phyloP scores from a whole-genome alignment of 164 flowering plant species.

The grape (Vitis vinifera) region DNA sequence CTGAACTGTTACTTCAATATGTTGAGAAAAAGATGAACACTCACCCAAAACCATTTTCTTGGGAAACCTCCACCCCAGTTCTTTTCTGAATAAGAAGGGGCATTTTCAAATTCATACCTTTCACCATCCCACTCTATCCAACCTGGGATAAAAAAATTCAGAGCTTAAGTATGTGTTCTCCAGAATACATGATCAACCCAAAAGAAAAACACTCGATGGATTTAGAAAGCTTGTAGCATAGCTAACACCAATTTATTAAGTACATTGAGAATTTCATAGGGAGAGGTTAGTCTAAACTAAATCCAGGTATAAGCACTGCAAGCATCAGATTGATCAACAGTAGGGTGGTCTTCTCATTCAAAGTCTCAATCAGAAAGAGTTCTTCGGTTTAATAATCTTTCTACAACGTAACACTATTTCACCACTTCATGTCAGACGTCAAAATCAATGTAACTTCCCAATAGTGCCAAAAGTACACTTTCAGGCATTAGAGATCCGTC shows the following conservation, averaged over 20 bases:
- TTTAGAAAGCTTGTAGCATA: neutral
- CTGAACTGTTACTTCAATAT: neutral
- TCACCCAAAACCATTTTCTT: slow-evolving; percentile 98
- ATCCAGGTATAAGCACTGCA: neutral
- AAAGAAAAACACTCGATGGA: neutral
- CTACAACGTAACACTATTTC: neutral
- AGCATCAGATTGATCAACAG: too few species aligned
- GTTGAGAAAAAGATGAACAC: neutral
- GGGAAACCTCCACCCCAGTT: slow-evolving; percentile 99
- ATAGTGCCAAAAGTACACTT: neutral
- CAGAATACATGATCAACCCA: neutral
- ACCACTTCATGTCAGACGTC: too few species aligned
- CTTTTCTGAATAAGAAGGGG: slow-evolving; percentile 97
- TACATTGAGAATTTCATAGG: neutral
- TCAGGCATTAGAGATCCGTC: too few species aligned
- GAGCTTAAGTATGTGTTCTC: slow-evolving; percentile 8
- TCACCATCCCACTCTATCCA: slow-evolving; percentile 99
- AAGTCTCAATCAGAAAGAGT: too few species aligned
- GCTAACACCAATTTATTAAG: neutral
- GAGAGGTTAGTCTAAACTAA: neutral
- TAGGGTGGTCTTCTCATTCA: too few species aligned
- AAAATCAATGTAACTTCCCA: neutral
- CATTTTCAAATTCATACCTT: slow-evolving; percentile 81
- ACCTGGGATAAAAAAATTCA: slow-evolving; percentile 46
- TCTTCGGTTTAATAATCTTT: too few species aligned